These are phyloP conservation scores for Starmerella vaccinii DNA, from an alignment of 805 yeast species.

Conservation along the genomic window DNA sequence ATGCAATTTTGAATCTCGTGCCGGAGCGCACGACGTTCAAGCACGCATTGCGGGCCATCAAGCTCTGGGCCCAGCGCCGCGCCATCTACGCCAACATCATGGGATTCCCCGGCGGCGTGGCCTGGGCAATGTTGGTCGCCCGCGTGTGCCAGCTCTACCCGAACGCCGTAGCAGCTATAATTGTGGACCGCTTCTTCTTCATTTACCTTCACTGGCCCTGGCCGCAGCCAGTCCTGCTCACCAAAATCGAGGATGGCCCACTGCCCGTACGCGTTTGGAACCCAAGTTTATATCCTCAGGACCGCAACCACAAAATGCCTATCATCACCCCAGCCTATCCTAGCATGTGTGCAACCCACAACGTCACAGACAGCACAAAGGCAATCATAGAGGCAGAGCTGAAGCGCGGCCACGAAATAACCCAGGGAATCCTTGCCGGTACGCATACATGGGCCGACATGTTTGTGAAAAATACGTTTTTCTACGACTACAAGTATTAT, in stretches of 20 bases:
- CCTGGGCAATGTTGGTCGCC: slow-evolving; percentile 99
- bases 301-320: slow-evolving; percentile 89
- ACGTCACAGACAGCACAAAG: slow-evolving; percentile 81
- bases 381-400: slow-evolving; percentile 71
- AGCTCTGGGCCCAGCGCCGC: slow-evolving; percentile 92
- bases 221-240: slow-evolving; percentile 95
- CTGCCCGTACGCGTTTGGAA: slow-evolving; percentile 95
- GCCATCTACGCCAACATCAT: slow-evolving; percentile 89
- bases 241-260: slow-evolving; percentile 94
- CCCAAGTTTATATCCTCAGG: slow-evolving; percentile 80
- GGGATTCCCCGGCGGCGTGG: slow-evolving; percentile 99
- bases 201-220: slow-evolving; percentile 87
- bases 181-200: slow-evolving; percentile 79
- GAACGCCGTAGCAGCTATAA: slow-evolving; percentile 85
- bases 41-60: slow-evolving; percentile 83
- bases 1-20: slow-evolving; percentile 77
- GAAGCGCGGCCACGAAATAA: slow-evolving; percentile 59
- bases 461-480: slow-evolving; percentile 71
- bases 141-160: slow-evolving; percentile 94
- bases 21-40: slow-evolving; percentile 90
- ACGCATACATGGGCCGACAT: slow-evolving; percentile 63
- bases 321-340: slow-evolving; percentile 97
- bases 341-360: slow-evolving; percentile 98
- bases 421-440: slow-evolving; percentile 57
- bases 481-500: slow-evolving; percentile 75